These are phyloP conservation scores for Pythium guiyangense DNA, from an alignment of 352 stramenopile species.

Conservation along the genomic window DNA sequence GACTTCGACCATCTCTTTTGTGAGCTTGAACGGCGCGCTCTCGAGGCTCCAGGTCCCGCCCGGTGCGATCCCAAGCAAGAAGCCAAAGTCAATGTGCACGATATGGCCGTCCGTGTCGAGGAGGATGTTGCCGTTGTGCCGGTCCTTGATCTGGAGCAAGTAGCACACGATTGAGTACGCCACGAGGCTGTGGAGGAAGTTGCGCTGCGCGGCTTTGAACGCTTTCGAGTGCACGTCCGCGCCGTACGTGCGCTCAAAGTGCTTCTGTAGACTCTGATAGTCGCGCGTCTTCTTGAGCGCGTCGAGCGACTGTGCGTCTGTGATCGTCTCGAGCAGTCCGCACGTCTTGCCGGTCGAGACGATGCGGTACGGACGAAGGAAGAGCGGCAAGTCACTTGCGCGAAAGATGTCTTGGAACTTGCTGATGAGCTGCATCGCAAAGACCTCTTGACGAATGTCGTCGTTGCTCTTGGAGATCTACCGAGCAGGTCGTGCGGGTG, in stretches of 20 bases:
- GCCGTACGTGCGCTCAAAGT: constrained; percentile 91
- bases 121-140: constrained; percentile 97
- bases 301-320: constrained; percentile 94
- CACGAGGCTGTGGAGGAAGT: constrained; percentile 65
- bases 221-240: constrained; percentile 31
- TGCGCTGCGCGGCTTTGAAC: constrained; percentile 50
- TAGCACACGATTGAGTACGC: constrained; percentile 80
- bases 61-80: constrained; percentile 92
- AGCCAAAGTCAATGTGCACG: constrained; percentile 98
- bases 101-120: constrained; percentile 88
- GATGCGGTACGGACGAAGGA: constrained; percentile 92
- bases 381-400: constrained; percentile 90
- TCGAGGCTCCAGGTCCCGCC: constrained; percentile 92
- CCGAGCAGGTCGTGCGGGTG: no score
- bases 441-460: constrained; percentile 95
- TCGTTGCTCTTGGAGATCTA: constrained; percentile 97
- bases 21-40: constrained; percentile 95
- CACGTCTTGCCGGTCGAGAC: constrained; percentile 89
- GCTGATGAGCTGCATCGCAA: constrained; percentile 94
- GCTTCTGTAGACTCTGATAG: constrained; percentile 78
- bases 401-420: constrained; percentile 92
- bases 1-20: constrained; percentile 92
- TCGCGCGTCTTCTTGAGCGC: constrained; percentile 90
- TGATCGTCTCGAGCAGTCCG: constrained; percentile 94
- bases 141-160: constrained; percentile 91